phyloP scores from a whole-genome alignment of 2,329 filamentous ascomycete genomes.

The Fusarium lateritium region DNA sequence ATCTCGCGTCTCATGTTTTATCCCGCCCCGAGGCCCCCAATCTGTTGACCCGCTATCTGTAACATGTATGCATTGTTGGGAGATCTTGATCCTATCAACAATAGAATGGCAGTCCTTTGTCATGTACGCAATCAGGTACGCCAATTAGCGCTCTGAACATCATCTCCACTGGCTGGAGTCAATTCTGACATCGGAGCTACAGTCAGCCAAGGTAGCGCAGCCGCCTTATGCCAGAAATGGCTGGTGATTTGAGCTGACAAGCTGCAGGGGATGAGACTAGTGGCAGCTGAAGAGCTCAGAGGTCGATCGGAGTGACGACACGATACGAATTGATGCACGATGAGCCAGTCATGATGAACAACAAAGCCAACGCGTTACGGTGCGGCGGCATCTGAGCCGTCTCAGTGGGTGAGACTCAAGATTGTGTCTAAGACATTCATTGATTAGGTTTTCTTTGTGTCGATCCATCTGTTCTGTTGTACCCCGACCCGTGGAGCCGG shows the following conservation, averaged over 20 bases:
- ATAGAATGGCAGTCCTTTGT: conserved; percentile 2
- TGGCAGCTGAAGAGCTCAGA: conserved; percentile 22
- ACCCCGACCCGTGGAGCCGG: conserved; percentile 34
- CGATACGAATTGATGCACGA: conserved; percentile 8
- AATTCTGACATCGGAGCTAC: conserved; percentile 19
- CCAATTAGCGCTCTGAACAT: conserved; percentile 32
- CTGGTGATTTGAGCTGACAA: conserved; percentile 34
- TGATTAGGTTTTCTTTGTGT: conserved; percentile 10
- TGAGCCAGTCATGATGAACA: conserved; percentile 24
- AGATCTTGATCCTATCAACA: conserved; percentile 25
- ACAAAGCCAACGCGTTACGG: conserved; percentile 20
- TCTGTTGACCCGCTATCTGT: background rate
- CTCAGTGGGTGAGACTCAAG: conserved; percentile 22
- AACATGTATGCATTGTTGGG: conserved; percentile 10
- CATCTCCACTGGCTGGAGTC: conserved; percentile 28
- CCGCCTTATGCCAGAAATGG: conserved; percentile 32
- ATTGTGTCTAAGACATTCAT: conserved; percentile 40
- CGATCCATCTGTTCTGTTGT: conserved; percentile 28
- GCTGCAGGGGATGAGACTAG: conserved; percentile 34
- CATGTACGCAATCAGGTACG: conserved; percentile 30
- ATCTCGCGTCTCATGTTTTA: too few species aligned
- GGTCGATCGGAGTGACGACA: conserved; percentile 35
- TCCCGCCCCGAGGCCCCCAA: background rate
- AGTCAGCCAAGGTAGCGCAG: conserved; percentile 20
- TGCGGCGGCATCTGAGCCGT: conserved; percentile 25